phyloP scores from a whole-genome alignment of 345 rosid genomes.

The Lepidium africanum region DNA sequence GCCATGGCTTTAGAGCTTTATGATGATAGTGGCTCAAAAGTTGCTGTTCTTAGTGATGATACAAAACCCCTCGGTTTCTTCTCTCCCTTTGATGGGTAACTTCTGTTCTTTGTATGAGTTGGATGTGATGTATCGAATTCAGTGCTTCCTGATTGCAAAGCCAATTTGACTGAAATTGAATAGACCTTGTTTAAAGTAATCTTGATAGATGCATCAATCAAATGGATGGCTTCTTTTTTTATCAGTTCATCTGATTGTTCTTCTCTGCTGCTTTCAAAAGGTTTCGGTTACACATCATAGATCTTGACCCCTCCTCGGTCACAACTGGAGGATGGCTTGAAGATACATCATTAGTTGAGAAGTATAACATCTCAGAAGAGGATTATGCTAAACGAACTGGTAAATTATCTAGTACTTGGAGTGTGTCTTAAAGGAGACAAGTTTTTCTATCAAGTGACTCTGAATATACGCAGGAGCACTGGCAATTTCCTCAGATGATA shows the following conservation, averaged over 20 bases:
- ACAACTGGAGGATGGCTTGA: slow-evolving; percentile 96
- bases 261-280: slow-evolving; percentile 28
- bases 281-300: slow-evolving; percentile 69
- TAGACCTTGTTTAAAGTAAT: not conserved
- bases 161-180: not conserved
- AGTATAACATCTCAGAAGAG: slow-evolving; percentile 77
- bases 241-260: slow-evolving; percentile 1
- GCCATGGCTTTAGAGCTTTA: slow-evolving; percentile 76
- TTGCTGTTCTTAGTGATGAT: slow-evolving; percentile 45
- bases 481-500: not conserved
- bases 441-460: not conserved
- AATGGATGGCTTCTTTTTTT: not conserved
- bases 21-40: slow-evolving; percentile 61
- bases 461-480: not conserved
- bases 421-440: not conserved
- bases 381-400: slow-evolving; percentile 66
- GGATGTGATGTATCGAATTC: not conserved
- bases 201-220: not conserved
- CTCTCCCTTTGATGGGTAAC: slow-evolving; percentile 74
- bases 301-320: slow-evolving; percentile 83
- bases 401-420: not conserved
- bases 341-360: slow-evolving; percentile 84
- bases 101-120: not conserved
- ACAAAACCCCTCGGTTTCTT: slow-evolving; percentile 67
- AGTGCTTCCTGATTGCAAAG: not conserved